phyloP scores from a whole-genome alignment of 768 basidiomycete genomes.

The Peribolospora kevripleyi region DNA sequence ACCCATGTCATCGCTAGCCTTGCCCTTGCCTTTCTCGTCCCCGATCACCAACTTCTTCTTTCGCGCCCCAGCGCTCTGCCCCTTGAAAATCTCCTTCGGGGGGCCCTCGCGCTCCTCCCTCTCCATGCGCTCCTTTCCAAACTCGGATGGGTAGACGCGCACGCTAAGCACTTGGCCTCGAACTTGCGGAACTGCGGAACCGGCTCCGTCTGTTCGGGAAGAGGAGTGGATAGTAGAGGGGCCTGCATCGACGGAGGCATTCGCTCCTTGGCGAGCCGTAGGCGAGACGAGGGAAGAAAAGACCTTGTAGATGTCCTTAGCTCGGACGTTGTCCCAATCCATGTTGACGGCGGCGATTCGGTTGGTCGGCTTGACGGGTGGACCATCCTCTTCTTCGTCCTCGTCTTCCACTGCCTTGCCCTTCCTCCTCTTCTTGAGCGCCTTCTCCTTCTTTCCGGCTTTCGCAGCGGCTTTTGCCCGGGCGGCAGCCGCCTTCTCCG shows the following conservation, averaged over 20 bases:
- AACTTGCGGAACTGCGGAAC: neutral
- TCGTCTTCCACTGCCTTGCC: constrained; percentile 17
- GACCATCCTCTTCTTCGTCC: constrained; percentile 20
- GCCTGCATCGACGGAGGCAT: constrained; percentile 2
- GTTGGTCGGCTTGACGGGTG: constrained; percentile 28
- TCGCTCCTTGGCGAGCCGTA: constrained; percentile 19
- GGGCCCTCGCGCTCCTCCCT: constrained; percentile 79
- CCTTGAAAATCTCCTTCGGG: constrained; percentile 48
- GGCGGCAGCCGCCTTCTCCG: neutral
- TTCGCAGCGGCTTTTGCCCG: constrained; percentile 25
- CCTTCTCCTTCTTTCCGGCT: constrained; percentile 14
- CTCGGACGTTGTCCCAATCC: constrained; percentile 92
- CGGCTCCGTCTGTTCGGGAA: no score
- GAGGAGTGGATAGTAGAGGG: neutral
- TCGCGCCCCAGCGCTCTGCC: constrained; percentile 21
- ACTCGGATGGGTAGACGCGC: constrained; percentile 73
- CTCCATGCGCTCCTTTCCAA: constrained; percentile 65
- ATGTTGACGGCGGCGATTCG: constrained; percentile 80
- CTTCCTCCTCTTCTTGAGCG: no score
- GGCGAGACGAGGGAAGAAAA: constrained; percentile 62
- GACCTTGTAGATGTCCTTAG: constrained; percentile 70
- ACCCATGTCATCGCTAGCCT: constrained; percentile 36
- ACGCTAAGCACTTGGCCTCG: constrained; percentile 48
- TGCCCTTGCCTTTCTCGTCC: constrained; percentile 16
- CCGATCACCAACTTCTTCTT: constrained; percentile 16